These are phyloP conservation scores for Pythium phragmitis DNA, from an alignment of 352 stramenopile genomes.

Conservation along the genomic window DNA sequence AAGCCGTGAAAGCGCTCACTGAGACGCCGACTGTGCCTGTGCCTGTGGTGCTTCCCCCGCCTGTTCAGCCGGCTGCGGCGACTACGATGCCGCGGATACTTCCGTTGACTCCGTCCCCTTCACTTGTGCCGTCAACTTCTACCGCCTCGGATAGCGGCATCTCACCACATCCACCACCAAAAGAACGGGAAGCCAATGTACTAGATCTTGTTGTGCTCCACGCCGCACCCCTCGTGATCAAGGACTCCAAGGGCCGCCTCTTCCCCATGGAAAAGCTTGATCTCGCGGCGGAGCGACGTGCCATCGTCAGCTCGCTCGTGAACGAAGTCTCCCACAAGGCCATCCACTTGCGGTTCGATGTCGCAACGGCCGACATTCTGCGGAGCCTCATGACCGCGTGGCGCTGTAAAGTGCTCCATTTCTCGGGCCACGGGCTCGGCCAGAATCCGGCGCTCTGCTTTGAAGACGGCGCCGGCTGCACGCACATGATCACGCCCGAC, in stretches of 20 bases:
- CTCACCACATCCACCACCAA: neutral
- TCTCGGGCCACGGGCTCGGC: conserved; percentile 73
- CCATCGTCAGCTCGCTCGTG: conserved; percentile 68
- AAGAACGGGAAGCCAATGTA: conserved; percentile 40
- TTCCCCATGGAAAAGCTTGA: conserved; percentile 86
- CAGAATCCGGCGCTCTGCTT: conserved; percentile 73
- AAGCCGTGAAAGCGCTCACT: conserved; percentile 51
- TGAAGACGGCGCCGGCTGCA: conserved; percentile 71
- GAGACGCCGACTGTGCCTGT: neutral
- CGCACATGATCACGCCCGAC: conserved; percentile 72
- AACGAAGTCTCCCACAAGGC: conserved; percentile 71
- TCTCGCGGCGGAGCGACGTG: conserved; percentile 64
- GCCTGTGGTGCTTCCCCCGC: neutral
- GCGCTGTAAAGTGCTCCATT: conserved; percentile 74
- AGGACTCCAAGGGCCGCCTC: conserved; percentile 65
- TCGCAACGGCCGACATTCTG: conserved; percentile 74
- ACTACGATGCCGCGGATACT: neutral
- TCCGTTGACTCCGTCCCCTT: neutral
- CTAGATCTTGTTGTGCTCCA: conserved; percentile 82
- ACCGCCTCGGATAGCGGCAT: conserved; percentile 2
- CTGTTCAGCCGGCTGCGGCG: neutral
- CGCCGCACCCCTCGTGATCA: conserved; percentile 77
- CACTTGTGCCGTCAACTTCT: neutral
- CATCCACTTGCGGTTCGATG: conserved; percentile 78
- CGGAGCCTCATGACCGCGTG: conserved; percentile 76